Conservation (phyloP, 2,329 filamentous ascomycete species). For the Grosmannia huntii region DNA sequence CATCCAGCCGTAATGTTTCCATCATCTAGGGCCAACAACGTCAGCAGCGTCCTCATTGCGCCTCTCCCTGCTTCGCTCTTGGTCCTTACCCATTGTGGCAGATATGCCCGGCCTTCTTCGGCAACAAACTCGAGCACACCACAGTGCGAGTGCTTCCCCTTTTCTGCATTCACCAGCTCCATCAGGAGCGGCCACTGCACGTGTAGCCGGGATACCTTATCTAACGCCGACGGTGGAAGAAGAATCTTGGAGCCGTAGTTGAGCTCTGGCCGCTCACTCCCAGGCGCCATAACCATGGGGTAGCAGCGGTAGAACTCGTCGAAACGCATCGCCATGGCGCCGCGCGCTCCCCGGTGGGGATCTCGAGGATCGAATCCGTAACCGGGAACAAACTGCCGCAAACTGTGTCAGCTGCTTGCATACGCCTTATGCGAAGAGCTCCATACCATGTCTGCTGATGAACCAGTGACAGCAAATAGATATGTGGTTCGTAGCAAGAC, state of each 20-base stretch:
- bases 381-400: constrained; percentile 1
- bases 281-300: constrained; percentile 85
- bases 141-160: constrained; percentile 71
- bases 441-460: background rate
- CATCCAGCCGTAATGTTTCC: constrained; percentile 78
- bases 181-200: constrained; percentile 97
- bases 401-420: background rate
- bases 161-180: constrained; percentile 82
- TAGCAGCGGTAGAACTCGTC: constrained; percentile 99
- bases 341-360: constrained; percentile 26
- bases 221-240: constrained; percentile 86
- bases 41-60: background rate
- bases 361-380: constrained; percentile 6
- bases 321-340: constrained; percentile 59
- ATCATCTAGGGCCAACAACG: constrained; percentile 53
- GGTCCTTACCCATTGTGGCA: constrained; percentile 74
- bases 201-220: constrained; percentile 91
- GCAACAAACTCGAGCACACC: constrained; percentile 96
- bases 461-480: background rate
- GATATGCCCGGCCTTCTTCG: constrained; percentile 90
- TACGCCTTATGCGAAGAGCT: background rate
- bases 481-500: background rate
- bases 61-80: background rate
- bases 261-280: constrained; percentile 73
- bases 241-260: constrained; percentile 98